Percentiles rank a stretch among this genome's conserved stretches.
Conservation (phyloP, 495 filamentous ascomycete species). For the Penicillium canescens region DNA sequence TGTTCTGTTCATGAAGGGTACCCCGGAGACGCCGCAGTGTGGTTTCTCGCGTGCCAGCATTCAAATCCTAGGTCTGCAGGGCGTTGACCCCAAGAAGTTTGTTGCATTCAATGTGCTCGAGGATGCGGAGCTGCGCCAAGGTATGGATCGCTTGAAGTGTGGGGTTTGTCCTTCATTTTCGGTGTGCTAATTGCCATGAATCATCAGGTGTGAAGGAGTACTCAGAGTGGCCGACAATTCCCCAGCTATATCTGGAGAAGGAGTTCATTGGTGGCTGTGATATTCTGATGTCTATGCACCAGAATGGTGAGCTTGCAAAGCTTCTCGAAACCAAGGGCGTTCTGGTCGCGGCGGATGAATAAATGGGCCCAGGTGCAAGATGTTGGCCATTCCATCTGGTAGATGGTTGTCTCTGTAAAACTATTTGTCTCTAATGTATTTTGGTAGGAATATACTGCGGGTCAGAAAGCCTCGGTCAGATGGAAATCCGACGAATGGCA, state of each 20-base stretch:
- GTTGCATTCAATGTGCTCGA: conserved; percentile 96
- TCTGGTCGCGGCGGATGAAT: conserved; percentile 57
- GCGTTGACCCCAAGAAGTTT: conserved; percentile 95
- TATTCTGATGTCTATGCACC: conserved; percentile 96
- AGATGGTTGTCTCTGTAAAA: conserved; percentile 19
- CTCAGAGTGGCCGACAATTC: conserved; percentile 98
- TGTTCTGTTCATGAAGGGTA: conserved; percentile 98
- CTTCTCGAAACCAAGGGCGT: conserved; percentile 88
- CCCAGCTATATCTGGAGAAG: conserved; percentile 91
- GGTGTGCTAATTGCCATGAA: neutral
- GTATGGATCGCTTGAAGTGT: conserved; percentile 42
- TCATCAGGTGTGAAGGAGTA: conserved; percentile 91
- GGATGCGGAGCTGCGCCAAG: conserved; percentile 80
- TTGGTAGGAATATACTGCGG: conserved; percentile 15
- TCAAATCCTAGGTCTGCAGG: conserved; percentile 91
- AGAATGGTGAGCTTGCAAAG: conserved; percentile 90
- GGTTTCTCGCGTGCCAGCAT: conserved; percentile 95
- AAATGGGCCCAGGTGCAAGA: conserved; percentile 8
- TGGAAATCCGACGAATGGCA: neutral
- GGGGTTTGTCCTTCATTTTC: neutral
- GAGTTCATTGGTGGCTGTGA: conserved; percentile 98
- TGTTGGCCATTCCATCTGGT: neutral
- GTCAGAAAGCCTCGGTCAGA: conserved; percentile 2
- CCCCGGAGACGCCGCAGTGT: conserved; percentile 95
- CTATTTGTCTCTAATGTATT: conserved; percentile 11